Evolutionary conservation across 1,284 basidiomycete species (phyloP).

Genomic region (Ceratobasidium sp.): DNA sequence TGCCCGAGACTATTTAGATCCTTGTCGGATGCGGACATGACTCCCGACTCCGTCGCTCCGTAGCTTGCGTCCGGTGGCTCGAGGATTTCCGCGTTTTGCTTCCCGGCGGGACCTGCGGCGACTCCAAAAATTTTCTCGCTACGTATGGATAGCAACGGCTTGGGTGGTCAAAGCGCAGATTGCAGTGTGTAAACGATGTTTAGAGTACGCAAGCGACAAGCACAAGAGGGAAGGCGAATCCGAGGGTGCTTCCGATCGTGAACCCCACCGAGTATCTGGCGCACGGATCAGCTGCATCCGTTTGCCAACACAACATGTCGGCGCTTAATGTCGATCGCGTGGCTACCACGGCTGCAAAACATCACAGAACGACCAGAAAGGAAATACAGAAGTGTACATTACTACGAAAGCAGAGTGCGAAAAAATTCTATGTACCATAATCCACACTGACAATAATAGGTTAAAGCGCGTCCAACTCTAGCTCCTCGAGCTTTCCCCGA

Average conservation of each 20-base stretch:
- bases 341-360: background rate
- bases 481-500: conserved; percentile 8
- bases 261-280: conserved; percentile 31
- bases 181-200: background rate
- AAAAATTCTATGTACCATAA: background rate
- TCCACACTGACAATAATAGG: background rate
- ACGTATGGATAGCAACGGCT: background rate
- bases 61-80: conserved; percentile 41
- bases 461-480: conserved; percentile 30
- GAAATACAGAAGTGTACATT: background rate
- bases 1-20: conserved; percentile 44
- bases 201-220: background rate
- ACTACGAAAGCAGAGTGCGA: too few species aligned
- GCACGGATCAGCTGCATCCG: conserved; percentile 45
- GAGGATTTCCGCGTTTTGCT: conserved; percentile 44
- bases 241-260: conserved; percentile 39
- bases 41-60: conserved; percentile 47
- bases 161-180: background rate
- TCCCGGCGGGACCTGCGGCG: conserved; percentile 23
- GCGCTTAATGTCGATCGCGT: background rate
- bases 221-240: conserved; percentile 4
- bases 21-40: conserved; percentile 46
- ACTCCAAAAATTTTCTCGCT: background rate
- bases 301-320: background rate
- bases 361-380: background rate